These are phyloP conservation scores for Trichoderma endophyticum DNA, from an alignment of 2,329 filamentous ascomycete genomes.

Conservation along the genomic window DNA sequence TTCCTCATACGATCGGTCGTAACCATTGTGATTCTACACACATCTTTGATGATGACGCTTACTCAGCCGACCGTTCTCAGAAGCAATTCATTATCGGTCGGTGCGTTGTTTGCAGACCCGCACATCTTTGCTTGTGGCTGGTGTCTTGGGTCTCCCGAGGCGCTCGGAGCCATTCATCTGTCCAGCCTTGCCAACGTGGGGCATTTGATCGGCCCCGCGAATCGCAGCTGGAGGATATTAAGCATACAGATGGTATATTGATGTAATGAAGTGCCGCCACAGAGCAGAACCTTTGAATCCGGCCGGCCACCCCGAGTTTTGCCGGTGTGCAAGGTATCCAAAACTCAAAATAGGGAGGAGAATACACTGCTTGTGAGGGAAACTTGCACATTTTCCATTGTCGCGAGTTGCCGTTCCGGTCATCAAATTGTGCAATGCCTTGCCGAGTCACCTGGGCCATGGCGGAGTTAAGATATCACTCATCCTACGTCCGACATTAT, in stretches of 20 bases:
- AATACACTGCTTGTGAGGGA: not conserved
- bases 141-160: not conserved
- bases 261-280: not conserved
- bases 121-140: slow-evolving; percentile 3
- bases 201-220: slow-evolving; percentile 6
- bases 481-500: not conserved
- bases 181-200: slow-evolving; percentile 17
- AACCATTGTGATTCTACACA: not conserved
- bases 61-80: not conserved
- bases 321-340: not conserved
- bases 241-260: not conserved
- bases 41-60: not conserved
- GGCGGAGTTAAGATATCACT: not conserved
- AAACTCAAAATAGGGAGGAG: not conserved
- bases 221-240: not conserved
- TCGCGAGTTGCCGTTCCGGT: not conserved
- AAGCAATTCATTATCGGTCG: not conserved
- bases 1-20: not conserved
- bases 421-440: not conserved
- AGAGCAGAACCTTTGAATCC: not conserved
- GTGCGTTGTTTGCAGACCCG: not conserved
- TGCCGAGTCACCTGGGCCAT: not conserved
- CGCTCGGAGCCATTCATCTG: slow-evolving; percentile 14
- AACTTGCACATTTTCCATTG: not conserved
- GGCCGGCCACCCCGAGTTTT: not conserved